Base-by-base conservation (phyloP, 108 stramenopile species). In the Skeletonema potamos region DNA sequence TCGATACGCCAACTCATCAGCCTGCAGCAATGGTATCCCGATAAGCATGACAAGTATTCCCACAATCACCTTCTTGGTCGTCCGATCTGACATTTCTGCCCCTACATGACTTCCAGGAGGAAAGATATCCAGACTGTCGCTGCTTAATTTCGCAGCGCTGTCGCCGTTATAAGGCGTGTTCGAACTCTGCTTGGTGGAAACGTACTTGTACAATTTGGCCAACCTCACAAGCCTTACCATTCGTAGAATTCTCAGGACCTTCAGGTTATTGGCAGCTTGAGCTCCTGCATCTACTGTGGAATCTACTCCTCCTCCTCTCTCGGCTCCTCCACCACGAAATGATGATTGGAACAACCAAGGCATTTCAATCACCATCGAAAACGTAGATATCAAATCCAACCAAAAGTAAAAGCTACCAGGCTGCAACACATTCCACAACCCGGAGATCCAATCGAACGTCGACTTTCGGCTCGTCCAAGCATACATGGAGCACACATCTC, bases 331-430 rank as follows among this genome's bases (percentile, higher is more conserved):
- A 54, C 20, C 32, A 22, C 18, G 20, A 9, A 51, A 51, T 22
- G 8, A 22, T 24, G 8, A 22, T 24, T 41, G 39, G 33, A 48
- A 17, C 10, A 65, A 15, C 76, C 70, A 77, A 27, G 62, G 59
- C 22, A 86, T 84, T 55, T 87, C 89, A 61, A 86, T 67, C 1
- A 71, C 58, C 69, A 92, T 71, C 3, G 87, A 85, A 27, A 84
- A 34, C 43, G 87, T 88, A 17, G 89, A 82, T 51, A 90, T 58
- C 30, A 88, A 58, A 72, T 92, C 91, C 29, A 92, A 66, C 83
- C 83, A 90, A 70, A 90, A 92, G 68, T 87, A 92, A 60, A 92
- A 92, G 81, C 84, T 83, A 10, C 81, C 64, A 60, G 73, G 9
- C 48, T 78, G 81, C 48, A 74, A 24, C 2, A 74, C 67, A 24